Base-by-base conservation (phyloP, 768 basidiomycete species). In the Auricularia heimuer region DNA sequence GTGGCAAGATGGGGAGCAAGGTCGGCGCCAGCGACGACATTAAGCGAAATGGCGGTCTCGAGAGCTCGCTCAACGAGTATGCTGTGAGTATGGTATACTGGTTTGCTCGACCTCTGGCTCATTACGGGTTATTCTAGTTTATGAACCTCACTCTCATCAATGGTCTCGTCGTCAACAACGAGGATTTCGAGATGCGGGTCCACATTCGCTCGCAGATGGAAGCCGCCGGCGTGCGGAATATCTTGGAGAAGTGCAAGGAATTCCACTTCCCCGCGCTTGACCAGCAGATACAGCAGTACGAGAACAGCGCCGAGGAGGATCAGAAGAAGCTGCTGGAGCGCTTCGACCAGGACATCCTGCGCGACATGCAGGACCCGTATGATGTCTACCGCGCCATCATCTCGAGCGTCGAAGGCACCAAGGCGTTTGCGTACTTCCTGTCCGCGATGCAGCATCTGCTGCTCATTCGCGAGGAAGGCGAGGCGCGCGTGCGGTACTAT, bases 11-110 rank as follows among this genome's bases (percentile, higher is more conserved):
- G 92, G 96, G 96, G 1, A 97, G 91, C 72, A 75, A 91, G 47
- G 96, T 99, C 7, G 97, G 97, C 0, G 93, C 94, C 29, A 96
- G 94, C 69, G 92, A 95, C 14, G 94, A 98, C 69, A 83, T 95
- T 64, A 83, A 82, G 74, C 85, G 83, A 65, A 78, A 81, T 66
- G 84, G 83, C 58, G 85, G 87, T 47, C 73, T 84, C 21, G 88
- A 90, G 66, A 83, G 80, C 51, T 83, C 83, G 54, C 73, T 95
- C 67, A 88, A 88, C 66, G 94, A 96, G 62, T 96, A 95, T 69
- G 89, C 91, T 72, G 94, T 95, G 70, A 69, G 88, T 78, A 63
- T 63, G 42, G 58, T 34, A 64, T 61, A 64, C 16, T 60, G 42
- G 62, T 70, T 45, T 4, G 35, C 34, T n/a, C 34, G 18, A 10